Conservation (phyloP, 257 asterid species). For the Lycium ferocissimum region DNA sequence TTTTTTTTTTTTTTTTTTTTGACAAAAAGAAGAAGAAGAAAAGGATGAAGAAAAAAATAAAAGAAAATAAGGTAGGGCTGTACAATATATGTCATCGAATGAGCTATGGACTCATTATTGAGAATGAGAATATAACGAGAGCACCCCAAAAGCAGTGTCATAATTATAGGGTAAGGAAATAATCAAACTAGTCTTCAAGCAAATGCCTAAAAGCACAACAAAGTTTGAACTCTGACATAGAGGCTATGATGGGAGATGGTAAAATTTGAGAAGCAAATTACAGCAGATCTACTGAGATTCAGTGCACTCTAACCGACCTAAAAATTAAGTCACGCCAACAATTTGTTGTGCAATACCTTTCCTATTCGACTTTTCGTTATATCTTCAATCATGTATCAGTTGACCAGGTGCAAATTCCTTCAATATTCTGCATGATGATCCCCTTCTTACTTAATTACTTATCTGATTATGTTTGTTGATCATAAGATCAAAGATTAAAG, state of each 20-base stretch:
- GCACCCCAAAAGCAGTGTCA: background rate
- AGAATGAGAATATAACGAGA: background rate
- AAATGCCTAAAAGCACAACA: background rate
- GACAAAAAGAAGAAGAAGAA: no score
- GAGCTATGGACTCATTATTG: background rate
- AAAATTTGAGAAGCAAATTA: background rate
- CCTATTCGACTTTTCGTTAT: background rate
- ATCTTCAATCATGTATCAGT: slow-evolving; percentile 6
- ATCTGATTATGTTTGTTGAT: background rate
- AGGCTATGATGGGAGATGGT: background rate
- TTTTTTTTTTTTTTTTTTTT: no score
- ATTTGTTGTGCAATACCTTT: background rate
- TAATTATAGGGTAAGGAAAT: background rate
- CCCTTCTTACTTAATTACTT: background rate
- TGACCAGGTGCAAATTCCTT: background rate
- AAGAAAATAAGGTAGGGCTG: background rate
- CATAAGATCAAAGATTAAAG: background rate
- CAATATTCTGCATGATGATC: slow-evolving; percentile 25
- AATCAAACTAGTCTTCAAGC: background rate
- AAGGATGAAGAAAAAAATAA: background rate
- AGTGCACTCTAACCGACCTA: background rate
- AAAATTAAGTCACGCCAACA: background rate
- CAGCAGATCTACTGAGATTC: slow-evolving; percentile 17
- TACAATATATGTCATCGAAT: background rate
- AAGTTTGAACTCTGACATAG: background rate